Evolutionary conservation across 2,329 filamentous ascomycete genomes (phyloP).

Genomic region (Cucurbitaria berberidis): DNA sequence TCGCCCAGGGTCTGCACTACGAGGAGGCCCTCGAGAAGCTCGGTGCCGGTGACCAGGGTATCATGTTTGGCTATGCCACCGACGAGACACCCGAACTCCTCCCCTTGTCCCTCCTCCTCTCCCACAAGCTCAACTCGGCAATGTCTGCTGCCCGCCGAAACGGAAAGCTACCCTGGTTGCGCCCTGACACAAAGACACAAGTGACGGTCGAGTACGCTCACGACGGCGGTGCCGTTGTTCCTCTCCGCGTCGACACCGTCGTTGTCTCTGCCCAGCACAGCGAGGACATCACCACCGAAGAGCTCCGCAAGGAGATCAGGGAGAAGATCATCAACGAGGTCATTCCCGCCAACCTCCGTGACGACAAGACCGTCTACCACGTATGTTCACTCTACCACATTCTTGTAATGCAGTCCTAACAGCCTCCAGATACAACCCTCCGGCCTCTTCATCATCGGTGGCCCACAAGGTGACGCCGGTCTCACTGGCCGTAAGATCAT

Average conservation of each 20-base stretch:
- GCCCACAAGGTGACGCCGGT: constrained; percentile 98
- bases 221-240: constrained; percentile 91
- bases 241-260: constrained; percentile 91
- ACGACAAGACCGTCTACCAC: constrained; percentile 95
- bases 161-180: constrained; percentile 88
- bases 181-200: constrained; percentile 99
- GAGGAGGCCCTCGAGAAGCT: constrained; percentile 97
- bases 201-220: constrained; percentile 99
- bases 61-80: constrained; percentile 99
- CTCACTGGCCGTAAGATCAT: constrained; percentile 99
- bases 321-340: constrained; percentile 97
- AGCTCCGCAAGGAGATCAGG: constrained; percentile 91
- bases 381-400: constrained; percentile 57
- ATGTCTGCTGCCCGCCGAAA: constrained; percentile 90
- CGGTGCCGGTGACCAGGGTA: constrained; percentile 98
- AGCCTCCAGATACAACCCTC: constrained; percentile 84
- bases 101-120: constrained; percentile 89
- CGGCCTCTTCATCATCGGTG: constrained; percentile 98
- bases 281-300: constrained; percentile 84
- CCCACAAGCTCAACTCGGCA: constrained; percentile 95
- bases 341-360: constrained; percentile 90
- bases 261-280: constrained; percentile 96
- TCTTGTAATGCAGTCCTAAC: constrained; percentile 18
- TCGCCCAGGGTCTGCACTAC: constrained; percentile 98
- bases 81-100: constrained; percentile 98